phyloP scores from a whole-genome alignment of 108 stramenopile species.

The Cafeteria roenbergensis region DNA sequence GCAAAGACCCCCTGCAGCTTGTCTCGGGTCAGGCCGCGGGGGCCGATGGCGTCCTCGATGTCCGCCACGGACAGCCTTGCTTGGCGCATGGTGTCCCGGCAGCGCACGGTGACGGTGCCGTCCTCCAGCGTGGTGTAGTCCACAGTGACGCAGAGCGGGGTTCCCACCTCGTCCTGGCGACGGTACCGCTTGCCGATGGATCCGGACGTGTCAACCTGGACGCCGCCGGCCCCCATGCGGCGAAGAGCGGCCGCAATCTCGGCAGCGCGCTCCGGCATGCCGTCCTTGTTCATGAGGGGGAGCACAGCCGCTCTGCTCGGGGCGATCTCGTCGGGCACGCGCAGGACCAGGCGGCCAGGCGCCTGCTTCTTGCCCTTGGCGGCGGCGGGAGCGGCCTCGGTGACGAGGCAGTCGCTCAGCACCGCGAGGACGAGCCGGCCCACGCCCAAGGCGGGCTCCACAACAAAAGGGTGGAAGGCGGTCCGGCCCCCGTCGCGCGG shows the following conservation, averaged over 20 bases:
- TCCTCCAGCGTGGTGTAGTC: conserved; percentile 91
- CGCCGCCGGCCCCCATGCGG: conserved; percentile 11
- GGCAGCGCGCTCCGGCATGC: conserved; percentile 56
- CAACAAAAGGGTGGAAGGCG: conserved; percentile 77
- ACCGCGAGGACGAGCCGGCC: conserved; percentile 83
- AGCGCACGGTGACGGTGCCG: conserved; percentile 75
- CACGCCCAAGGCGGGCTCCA: conserved; percentile 89
- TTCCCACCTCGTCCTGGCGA: conserved; percentile 78
- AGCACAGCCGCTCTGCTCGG: conserved; percentile 82
- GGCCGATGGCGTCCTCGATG: too few relatives aligned
- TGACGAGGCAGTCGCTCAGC: conserved; percentile 77
- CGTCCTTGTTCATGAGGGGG: conserved; percentile 90
- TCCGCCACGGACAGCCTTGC: not conserved
- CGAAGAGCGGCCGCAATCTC: conserved; percentile 54
- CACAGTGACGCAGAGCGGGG: conserved; percentile 87
- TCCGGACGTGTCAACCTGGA: conserved; percentile 65
- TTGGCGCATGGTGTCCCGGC: conserved; percentile 83
- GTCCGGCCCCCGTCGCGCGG: not conserved
- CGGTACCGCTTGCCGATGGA: conserved; percentile 83
- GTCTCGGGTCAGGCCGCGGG: too few relatives aligned
- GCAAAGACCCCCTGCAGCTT: too few relatives aligned
- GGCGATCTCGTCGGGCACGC: conserved; percentile 73
- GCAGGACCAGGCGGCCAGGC: conserved; percentile 36
- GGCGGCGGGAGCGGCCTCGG: conserved; percentile 72
- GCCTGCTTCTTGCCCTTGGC: conserved; percentile 56